phyloP scores from a whole-genome alignment of 305 asterid species.

The Rubia tinctorum region DNA sequence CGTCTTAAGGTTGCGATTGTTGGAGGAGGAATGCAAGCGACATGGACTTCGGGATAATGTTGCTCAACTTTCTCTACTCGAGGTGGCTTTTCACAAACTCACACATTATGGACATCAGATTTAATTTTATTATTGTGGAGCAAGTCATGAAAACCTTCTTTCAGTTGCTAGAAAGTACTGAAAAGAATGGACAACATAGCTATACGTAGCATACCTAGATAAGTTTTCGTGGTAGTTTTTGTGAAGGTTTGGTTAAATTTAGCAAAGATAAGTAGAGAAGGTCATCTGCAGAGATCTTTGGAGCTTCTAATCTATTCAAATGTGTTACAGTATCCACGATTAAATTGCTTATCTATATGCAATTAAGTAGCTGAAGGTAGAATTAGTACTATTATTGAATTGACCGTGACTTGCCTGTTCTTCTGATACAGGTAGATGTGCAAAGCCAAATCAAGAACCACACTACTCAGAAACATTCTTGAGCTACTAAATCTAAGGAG shows the following conservation, averaged over 20 bases:
- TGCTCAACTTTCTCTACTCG: conserved; percentile 33
- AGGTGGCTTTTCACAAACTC: conserved; percentile 23
- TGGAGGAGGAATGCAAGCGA: conserved; percentile 29
- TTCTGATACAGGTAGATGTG: conserved; percentile 31
- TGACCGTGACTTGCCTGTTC: conserved; percentile 1
- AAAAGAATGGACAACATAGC: not conserved
- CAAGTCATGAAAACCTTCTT: not conserved
- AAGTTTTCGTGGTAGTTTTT: no score
- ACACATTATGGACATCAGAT: not conserved
- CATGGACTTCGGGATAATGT: conserved; percentile 36
- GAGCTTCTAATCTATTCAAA: no score
- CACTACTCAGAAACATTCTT: conserved; percentile 33
- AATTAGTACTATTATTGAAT: not conserved
- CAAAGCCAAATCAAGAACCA: conserved; percentile 26
- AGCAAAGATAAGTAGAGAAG: no score
- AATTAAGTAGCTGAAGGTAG: no score
- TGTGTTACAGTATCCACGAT: no score
- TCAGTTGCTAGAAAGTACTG: not conserved
- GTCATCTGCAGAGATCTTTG: no score
- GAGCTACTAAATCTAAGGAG: conserved; percentile 33
- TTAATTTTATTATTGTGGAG: not conserved
- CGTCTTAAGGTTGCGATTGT: no score
- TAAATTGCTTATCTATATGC: no score
- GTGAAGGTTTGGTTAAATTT: no score
- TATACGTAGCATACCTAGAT: no score